A percentile compares a stretch with the other conserved stretches of the same genome.
Evolutionary conservation across 805 yeast species (phyloP).

Genomic region (Candida manassasensis): DNA sequence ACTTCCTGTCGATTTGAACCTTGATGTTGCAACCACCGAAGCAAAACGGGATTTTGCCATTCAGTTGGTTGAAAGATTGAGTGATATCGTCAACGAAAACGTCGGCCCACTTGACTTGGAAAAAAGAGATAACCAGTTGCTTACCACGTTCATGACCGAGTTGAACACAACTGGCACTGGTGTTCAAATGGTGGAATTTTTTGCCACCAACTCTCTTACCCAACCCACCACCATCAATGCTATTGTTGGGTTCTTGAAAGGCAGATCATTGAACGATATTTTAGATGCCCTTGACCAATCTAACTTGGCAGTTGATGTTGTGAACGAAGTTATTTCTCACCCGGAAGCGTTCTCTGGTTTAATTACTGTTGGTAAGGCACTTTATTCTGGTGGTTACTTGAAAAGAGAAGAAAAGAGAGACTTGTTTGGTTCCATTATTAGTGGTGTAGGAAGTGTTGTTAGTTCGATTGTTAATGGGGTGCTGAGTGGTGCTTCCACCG

Average conservation of each 20-base stretch:
- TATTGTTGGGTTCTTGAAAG: constrained; percentile 8
- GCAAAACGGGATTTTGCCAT: background rate
- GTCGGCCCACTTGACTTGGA: background rate
- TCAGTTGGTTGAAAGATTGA: background rate
- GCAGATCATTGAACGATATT: constrained; percentile 7
- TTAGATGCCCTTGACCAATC: constrained; percentile 10
- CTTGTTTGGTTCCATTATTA: constrained; percentile 7
- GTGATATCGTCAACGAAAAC: background rate
- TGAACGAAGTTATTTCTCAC: constrained; percentile 10
- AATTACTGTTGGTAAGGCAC: constrained; percentile 5
- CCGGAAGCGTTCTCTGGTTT: constrained; percentile 8
- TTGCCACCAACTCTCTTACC: constrained; percentile 8
- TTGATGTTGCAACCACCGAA: background rate
- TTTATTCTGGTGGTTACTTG: constrained; percentile 7
- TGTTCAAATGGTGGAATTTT: constrained; percentile 7
- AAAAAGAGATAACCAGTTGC: constrained; percentile 4
- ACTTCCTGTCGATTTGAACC: constrained; percentile 2
- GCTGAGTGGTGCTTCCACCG: background rate
- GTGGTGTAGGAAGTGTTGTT: constrained; percentile 3
- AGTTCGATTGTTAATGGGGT: background rate
- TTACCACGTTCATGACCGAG: constrained; percentile 9
- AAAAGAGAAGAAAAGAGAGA: constrained; percentile 8
- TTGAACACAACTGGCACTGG: constrained; percentile 11
- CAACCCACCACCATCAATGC: constrained; percentile 7
- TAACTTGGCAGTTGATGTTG: constrained; percentile 11